These are phyloP conservation scores for Colletotrichum paranaense DNA, from an alignment of 2,329 filamentous ascomycete species.

Conservation along the genomic window DNA sequence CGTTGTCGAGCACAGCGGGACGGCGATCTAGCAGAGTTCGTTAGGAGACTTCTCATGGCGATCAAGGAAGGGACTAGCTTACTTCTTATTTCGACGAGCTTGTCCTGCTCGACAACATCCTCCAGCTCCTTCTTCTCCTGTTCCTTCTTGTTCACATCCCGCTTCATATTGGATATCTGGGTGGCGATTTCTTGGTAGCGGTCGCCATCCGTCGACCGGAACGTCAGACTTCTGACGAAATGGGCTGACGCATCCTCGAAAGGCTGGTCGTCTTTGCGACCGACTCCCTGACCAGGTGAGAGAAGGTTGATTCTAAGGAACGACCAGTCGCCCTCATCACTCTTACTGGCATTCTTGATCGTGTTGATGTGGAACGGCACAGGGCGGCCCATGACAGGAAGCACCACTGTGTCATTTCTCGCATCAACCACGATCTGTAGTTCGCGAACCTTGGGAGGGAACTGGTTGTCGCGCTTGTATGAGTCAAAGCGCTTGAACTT, in stretches of 20 bases:
- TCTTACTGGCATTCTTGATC: slow-evolving; percentile 99
- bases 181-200: slow-evolving; percentile 91
- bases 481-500: slow-evolving; percentile 99
- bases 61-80: slow-evolving; percentile 48
- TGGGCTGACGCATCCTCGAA: slow-evolving; percentile 97
- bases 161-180: slow-evolving; percentile 96
- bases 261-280: slow-evolving; percentile 95
- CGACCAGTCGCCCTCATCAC: slow-evolving; percentile 92
- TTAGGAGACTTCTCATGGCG: not conserved
- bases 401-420: slow-evolving; percentile 89
- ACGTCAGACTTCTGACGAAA: slow-evolving; percentile 94
- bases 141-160: slow-evolving; percentile 89
- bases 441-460: slow-evolving; percentile 85
- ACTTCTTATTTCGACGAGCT: slow-evolving; percentile 94
- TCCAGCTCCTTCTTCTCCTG: slow-evolving; percentile 99
- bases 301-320: slow-evolving; percentile 98
- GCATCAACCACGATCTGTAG: slow-evolving; percentile 90
- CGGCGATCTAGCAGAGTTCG: slow-evolving; percentile 75
- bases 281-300: slow-evolving; percentile 96
- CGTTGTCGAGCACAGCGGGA: slow-evolving; percentile 89
- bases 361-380: slow-evolving; percentile 98
- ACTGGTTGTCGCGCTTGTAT: slow-evolving; percentile 97
- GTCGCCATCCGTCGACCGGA: slow-evolving; percentile 89
- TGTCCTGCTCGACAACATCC: slow-evolving; percentile 98
- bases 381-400: slow-evolving; percentile 96